A percentile compares a stretch with the other conserved stretches of the same genome.
These are phyloP conservation scores for Arctium lappa DNA, from an alignment of 129 eudicot genomes.

Conservation along the genomic window DNA sequence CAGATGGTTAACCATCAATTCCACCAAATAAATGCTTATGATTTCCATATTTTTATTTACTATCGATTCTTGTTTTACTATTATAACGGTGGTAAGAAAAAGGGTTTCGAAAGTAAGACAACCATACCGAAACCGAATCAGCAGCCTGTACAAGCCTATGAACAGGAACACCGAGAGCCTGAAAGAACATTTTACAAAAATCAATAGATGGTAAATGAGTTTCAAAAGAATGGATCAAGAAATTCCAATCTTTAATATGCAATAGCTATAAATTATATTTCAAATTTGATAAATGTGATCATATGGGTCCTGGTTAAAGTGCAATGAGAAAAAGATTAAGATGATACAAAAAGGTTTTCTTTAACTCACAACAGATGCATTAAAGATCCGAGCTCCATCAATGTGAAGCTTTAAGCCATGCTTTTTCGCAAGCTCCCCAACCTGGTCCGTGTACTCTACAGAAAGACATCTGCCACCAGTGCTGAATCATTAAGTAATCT, in stretches of 20 bases:
- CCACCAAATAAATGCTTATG: not conserved
- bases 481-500: slow-evolving; percentile 42
- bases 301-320: not conserved
- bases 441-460: slow-evolving; percentile 76
- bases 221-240: not conserved
- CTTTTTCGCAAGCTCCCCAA: slow-evolving; percentile 84
- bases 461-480: slow-evolving; percentile 90
- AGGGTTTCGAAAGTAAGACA: not conserved
- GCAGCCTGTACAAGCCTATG: slow-evolving; percentile 95
- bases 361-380: slow-evolving; percentile 79
- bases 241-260: not conserved
- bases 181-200: slow-evolving; percentile 13
- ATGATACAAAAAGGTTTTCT: not conserved
- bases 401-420: slow-evolving; percentile 93
- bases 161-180: slow-evolving; percentile 98
- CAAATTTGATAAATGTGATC: not conserved
- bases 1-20: not conserved
- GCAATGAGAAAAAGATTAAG: not conserved
- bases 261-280: not conserved
- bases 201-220: not conserved
- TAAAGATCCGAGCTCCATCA: slow-evolving; percentile 96
- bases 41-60: not conserved
- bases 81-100: not conserved
- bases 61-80: not conserved
- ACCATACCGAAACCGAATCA: slow-evolving; percentile 87